These are phyloP conservation scores for Murraya koenigii DNA, from an alignment of 345 rosid genomes.

Conservation along the genomic window DNA sequence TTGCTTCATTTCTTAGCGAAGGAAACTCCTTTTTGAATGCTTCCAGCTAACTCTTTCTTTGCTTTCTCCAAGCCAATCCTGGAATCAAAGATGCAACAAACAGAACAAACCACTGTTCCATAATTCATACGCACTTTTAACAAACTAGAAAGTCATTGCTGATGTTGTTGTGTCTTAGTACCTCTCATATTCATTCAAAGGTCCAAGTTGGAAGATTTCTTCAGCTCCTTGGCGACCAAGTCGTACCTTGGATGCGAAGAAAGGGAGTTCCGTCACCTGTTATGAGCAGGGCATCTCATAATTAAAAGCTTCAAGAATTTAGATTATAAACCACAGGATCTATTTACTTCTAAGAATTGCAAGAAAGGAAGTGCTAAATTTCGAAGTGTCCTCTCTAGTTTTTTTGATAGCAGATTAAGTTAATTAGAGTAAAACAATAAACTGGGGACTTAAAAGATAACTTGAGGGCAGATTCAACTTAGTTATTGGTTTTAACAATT, in stretches of 20 bases:
- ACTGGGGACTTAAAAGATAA: too few species aligned
- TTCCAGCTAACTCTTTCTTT: slow-evolving; percentile 63
- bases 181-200: slow-evolving; percentile 75
- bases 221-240: slow-evolving; percentile 72
- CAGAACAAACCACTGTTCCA: neutral
- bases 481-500: too few species aligned
- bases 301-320: neutral
- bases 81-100: slow-evolving; percentile 6
- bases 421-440: too few species aligned
- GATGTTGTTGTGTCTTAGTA: slow-evolving; percentile 4
- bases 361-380: too few species aligned
- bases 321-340: too few species aligned
- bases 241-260: slow-evolving; percentile 76
- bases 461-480: too few species aligned
- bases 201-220: slow-evolving; percentile 65
- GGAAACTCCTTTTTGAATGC: slow-evolving; percentile 72
- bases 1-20: slow-evolving; percentile 52
- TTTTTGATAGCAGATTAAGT: too few species aligned
- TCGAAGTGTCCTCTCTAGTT: too few species aligned
- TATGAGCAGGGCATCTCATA: neutral
- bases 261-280: slow-evolving; percentile 77
- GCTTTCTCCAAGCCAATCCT: slow-evolving; percentile 76
- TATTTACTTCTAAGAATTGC: too few species aligned
- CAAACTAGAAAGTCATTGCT: neutral
- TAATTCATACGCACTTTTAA: neutral